Evolutionary conservation across 2,329 filamentous ascomycete species (phyloP).

Genomic region (Purpureocillium takamizusanense): DNA sequence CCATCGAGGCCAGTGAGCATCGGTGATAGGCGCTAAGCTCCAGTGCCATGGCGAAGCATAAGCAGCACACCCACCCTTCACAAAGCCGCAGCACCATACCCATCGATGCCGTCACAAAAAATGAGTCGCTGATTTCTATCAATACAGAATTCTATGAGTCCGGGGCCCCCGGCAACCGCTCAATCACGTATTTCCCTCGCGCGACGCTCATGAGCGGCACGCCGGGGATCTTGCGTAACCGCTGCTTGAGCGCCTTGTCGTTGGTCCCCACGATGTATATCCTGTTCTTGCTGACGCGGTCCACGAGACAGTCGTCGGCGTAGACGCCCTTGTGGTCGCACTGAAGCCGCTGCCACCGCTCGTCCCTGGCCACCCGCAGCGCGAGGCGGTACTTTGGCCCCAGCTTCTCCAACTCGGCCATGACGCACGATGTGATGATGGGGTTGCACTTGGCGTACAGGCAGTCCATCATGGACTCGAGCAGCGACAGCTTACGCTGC

Average conservation of each 20-base stretch:
- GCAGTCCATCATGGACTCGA: constrained; percentile 87
- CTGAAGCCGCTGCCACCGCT: constrained; percentile 74
- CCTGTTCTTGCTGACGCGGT: constrained; percentile 63
- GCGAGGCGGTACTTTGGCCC: constrained; percentile 84
- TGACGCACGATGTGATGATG: constrained; percentile 69
- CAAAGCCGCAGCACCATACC: too few species aligned
- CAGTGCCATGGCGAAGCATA: too few species aligned
- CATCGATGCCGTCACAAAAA: too few species aligned
- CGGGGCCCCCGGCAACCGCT: constrained; percentile 78
- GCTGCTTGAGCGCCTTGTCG: constrained; percentile 71
- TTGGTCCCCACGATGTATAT: constrained; percentile 74
- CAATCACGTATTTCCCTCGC: constrained; percentile 87
- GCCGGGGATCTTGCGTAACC: constrained; percentile 63
- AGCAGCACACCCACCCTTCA: neutral
- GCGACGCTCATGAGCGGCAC: constrained; percentile 74
- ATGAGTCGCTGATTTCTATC: neutral
- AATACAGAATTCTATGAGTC: constrained; percentile 30
- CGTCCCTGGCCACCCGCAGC: constrained; percentile 76
- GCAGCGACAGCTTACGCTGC: constrained; percentile 78
- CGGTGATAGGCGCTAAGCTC: too few species aligned
- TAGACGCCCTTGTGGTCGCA: constrained; percentile 85
- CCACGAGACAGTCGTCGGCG: constrained; percentile 76
- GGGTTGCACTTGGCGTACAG: constrained; percentile 87
- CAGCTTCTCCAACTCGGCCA: constrained; percentile 82
- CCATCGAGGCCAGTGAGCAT: too few species aligned